These are phyloP conservation scores for Globisporangium viniferum DNA, from an alignment of 352 stramenopile species.

Conservation along the genomic window DNA sequence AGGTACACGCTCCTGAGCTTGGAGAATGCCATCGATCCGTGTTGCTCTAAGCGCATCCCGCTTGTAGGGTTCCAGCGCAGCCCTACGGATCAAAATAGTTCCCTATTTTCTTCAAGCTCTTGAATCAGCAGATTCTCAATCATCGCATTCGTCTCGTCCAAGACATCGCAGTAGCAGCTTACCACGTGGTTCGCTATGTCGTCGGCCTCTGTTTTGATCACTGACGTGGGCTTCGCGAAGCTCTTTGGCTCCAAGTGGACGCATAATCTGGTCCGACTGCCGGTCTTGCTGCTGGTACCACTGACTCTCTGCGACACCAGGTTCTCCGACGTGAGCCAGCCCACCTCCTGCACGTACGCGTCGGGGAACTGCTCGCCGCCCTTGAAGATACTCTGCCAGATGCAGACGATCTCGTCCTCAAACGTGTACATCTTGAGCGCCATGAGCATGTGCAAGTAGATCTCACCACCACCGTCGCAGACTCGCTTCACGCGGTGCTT, in stretches of 20 bases:
- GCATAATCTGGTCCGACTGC: background rate
- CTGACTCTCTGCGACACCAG: background rate
- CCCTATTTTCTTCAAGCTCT: constrained; percentile 12
- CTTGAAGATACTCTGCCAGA: constrained; percentile 11
- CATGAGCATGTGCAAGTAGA: background rate
- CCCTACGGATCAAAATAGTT: too few species aligned
- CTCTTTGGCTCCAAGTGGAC: constrained; percentile 13
- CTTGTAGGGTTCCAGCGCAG: too few species aligned
- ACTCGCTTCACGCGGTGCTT: constrained; percentile 3
- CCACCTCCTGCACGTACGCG: constrained; percentile 7
- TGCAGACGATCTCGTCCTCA: background rate
- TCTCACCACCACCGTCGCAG: background rate
- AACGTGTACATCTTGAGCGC: constrained; percentile 5
- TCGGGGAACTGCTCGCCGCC: constrained; percentile 7
- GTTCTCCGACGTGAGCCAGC: background rate
- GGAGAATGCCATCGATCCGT: too few species aligned
- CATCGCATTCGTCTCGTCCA: constrained; percentile 45
- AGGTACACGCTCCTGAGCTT: too few species aligned
- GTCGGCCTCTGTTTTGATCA: constrained; percentile 26
- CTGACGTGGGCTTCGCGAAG: background rate
- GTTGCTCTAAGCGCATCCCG: too few species aligned
- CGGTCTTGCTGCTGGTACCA: background rate
- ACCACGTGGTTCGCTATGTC: constrained; percentile 55
- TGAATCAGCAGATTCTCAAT: constrained; percentile 55
- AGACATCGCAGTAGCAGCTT: constrained; percentile 51